A percentile compares a stretch with the other conserved stretches of the same genome.
phyloP scores from a whole-genome alignment of 768 basidiomycete species.

The Hemileccinum impolitum region DNA sequence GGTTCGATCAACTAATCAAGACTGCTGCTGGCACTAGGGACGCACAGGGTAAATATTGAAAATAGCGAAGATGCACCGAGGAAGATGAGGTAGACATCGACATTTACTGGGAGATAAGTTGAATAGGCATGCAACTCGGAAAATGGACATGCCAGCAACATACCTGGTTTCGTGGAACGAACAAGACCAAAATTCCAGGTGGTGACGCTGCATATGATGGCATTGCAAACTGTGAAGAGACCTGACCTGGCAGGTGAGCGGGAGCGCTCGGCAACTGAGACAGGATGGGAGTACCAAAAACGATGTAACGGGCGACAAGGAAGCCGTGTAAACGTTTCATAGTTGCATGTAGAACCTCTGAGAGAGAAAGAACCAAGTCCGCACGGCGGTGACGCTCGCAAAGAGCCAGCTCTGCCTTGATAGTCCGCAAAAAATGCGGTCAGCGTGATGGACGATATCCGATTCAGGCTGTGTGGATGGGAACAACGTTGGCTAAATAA shows the following conservation, averaged over 20 bases:
- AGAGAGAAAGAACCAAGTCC: conserved; percentile 15
- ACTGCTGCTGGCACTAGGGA: conserved; percentile 1
- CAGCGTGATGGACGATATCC: conserved; percentile 9
- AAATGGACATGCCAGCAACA: conserved; percentile 23
- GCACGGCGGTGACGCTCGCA: conserved; percentile 33
- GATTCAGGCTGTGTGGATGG: conserved; percentile 19
- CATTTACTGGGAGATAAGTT: conserved; percentile 32
- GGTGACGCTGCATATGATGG: conserved; percentile 59
- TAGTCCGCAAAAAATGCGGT: conserved; percentile 3
- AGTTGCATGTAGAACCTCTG: conserved; percentile 26
- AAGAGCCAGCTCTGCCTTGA: conserved; percentile 29
- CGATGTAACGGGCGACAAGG: conserved; percentile 51
- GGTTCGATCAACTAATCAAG: conserved; percentile 1
- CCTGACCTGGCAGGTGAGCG: conserved; percentile 34
- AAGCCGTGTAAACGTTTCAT: conserved; percentile 38
- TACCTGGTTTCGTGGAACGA: conserved; percentile 38
- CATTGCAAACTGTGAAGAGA: conserved; percentile 61
- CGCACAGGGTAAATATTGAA: conserved; percentile 59
- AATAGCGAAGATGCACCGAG: conserved; percentile 56
- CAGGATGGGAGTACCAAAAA: conserved; percentile 46
- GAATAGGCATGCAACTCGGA: conserved; percentile 4
- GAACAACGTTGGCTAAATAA: conserved; percentile 4
- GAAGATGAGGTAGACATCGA: conserved; percentile 60
- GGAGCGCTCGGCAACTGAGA: not conserved
- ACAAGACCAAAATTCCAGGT: conserved; percentile 66